These are phyloP conservation scores for Smittium culicis DNA, from an alignment of 371 early-diverging fungal genomes.

Conservation along the genomic window DNA sequence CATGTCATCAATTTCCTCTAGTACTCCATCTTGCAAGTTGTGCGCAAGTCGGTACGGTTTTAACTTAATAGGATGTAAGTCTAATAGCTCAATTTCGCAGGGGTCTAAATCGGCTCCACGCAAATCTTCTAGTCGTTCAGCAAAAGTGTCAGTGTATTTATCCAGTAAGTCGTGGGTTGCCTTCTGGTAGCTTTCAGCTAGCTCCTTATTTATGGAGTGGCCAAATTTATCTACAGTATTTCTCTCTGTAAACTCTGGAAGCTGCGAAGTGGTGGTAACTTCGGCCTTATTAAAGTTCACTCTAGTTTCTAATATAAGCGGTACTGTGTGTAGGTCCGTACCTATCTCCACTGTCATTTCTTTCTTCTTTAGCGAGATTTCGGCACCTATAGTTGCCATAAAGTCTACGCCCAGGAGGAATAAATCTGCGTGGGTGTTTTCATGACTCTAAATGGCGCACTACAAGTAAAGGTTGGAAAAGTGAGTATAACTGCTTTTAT, in stretches of 20 bases:
- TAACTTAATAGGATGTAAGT: neutral
- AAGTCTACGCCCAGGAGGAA: neutral
- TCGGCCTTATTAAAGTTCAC: neutral
- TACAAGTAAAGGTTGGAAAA: no score
- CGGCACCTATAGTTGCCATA: neutral
- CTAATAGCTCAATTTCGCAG: conserved; percentile 6
- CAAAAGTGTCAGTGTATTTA: neutral
- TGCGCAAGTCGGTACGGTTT: neutral
- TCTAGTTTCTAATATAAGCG: neutral
- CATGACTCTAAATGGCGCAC: no score
- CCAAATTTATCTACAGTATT: neutral
- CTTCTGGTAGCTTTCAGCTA: neutral
- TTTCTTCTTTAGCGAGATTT: neutral
- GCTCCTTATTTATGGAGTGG: neutral
- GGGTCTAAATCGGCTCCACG: neutral
- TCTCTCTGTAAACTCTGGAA: neutral
- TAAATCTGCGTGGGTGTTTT: neutral
- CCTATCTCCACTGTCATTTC: neutral
- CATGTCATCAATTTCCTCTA: conserved; percentile 7
- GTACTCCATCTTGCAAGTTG: neutral
- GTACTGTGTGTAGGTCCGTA: neutral
- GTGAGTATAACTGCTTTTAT: no score
- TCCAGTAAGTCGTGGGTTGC: neutral
- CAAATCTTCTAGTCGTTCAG: neutral
- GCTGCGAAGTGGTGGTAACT: neutral